Conservation (phyloP, 2,329 filamentous ascomycete species). For the Gnomoniopsis smithogilvyi region DNA sequence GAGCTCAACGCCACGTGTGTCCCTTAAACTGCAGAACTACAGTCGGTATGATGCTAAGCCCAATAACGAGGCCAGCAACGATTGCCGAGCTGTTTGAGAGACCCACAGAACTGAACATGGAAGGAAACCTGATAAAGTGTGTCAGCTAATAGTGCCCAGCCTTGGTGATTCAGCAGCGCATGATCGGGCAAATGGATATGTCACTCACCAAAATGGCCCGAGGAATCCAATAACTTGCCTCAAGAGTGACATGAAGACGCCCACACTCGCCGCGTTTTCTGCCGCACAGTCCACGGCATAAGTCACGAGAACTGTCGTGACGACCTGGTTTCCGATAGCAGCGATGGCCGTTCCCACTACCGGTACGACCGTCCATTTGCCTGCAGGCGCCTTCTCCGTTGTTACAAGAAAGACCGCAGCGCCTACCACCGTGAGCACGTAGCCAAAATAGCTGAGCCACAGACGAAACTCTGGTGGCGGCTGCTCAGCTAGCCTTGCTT, state of each 20-base stretch:
- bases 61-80: neutral
- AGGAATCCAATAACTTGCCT: constrained; percentile 49
- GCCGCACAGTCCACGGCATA: constrained; percentile 55
- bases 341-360: constrained; percentile 47
- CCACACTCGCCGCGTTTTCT: constrained; percentile 44
- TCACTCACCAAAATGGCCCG: constrained; percentile 26
- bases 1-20: neutral
- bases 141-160: neutral
- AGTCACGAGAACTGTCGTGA: constrained; percentile 55
- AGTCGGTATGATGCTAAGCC: neutral
- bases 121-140: neutral
- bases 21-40: neutral
- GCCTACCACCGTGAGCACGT: constrained; percentile 44
- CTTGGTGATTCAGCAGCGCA: no score
- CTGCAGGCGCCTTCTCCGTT: constrained; percentile 35
- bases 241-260: constrained; percentile 53
- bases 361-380: constrained; percentile 51
- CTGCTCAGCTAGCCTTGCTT: constrained; percentile 19
- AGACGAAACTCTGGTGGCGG: constrained; percentile 47
- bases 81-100: constrained; percentile 3
- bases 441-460: constrained; percentile 53
- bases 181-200: no score
- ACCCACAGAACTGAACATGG: constrained; percentile 6
- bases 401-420: constrained; percentile 50
- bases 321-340: constrained; percentile 53